These are phyloP conservation scores for Paraglomus brasilianum DNA, from an alignment of 192 early-diverging fungal genomes.

Conservation along the genomic window DNA sequence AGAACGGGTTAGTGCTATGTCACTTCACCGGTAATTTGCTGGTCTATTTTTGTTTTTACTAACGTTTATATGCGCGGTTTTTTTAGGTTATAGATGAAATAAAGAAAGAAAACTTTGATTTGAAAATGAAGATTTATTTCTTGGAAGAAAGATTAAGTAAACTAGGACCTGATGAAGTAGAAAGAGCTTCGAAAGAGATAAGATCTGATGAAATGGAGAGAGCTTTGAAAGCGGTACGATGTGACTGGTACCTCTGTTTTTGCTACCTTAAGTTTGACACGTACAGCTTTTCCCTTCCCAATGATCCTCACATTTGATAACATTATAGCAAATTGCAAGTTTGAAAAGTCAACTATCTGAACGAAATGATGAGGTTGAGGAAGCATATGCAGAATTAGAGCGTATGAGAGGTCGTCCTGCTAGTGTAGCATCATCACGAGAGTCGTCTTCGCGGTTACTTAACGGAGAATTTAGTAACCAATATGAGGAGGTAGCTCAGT, in stretches of 20 bases:
- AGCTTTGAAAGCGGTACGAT: slow-evolving; percentile 50
- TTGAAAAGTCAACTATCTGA: slow-evolving; percentile 20
- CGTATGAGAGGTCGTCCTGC: slow-evolving; percentile 20
- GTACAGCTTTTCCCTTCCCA: too few relatives aligned
- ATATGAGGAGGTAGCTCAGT: slow-evolving; percentile 20
- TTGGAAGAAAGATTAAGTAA: slow-evolving; percentile 51
- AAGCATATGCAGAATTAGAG: slow-evolving; percentile 22
- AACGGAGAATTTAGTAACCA: slow-evolving; percentile 31
- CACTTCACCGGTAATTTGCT: background rate
- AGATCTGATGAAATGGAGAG: slow-evolving; percentile 50
- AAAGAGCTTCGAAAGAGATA: slow-evolving; percentile 55
- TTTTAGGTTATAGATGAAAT: slow-evolving; percentile 54
- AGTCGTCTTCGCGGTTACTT: slow-evolving; percentile 20
- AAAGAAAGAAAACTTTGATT: slow-evolving; percentile 53
- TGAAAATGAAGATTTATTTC: slow-evolving; percentile 56
- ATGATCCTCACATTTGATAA: too few relatives aligned
- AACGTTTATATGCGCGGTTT: background rate
- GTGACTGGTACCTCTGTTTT: slow-evolving; percentile 25
- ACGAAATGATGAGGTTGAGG: slow-evolving; percentile 12
- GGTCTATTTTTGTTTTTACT: background rate
- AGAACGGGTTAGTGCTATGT: slow-evolving; percentile 40
- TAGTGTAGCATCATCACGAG: background rate
- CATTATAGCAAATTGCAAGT: slow-evolving; percentile 19
- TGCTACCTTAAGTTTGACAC: background rate
- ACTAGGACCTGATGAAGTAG: slow-evolving; percentile 53